Conservation (phyloP, 78 protist genomes). For the Emiliania huxleyi region DNA sequence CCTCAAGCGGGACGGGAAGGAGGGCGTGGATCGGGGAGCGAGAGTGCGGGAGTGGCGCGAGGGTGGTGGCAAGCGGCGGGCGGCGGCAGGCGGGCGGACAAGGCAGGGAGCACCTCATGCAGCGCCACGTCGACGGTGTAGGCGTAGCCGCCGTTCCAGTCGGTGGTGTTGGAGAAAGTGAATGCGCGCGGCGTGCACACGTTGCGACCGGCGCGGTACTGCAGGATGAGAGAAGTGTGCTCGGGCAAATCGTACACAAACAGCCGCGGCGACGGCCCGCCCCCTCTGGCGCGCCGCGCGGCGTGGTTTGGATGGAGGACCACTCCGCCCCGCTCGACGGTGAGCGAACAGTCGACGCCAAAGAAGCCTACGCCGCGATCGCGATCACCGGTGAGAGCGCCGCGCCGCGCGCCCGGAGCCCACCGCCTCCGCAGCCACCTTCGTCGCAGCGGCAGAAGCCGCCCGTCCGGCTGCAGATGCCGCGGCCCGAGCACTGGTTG, state of each 20-base stretch:
- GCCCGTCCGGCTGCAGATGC: neutral
- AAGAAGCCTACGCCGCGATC: neutral
- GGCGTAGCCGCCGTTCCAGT: neutral
- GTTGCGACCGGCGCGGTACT: neutral
- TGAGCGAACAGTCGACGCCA: neutral
- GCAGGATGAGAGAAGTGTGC: neutral
- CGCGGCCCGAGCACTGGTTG: conserved; percentile 18
- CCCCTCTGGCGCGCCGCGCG: neutral
- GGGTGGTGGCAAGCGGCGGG: no score
- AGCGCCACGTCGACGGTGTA: neutral
- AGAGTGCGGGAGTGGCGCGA: no score
- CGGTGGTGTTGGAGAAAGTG: neutral
- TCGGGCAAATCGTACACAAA: neutral
- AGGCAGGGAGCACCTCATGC: no score
- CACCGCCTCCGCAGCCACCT: no score
- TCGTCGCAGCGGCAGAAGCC: no score
- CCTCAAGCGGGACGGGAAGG: no score
- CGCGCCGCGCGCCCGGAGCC: no score
- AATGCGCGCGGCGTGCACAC: neutral
- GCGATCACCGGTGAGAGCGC: neutral
- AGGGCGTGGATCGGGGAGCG: no score
- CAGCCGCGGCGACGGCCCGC: neutral
- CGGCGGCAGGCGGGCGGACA: no score
- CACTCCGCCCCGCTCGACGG: neutral
- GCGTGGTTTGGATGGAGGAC: neutral